A percentile compares a stretch with the other conserved stretches of the same genome.
These are phyloP conservation scores for Fusarium acutatum DNA, from an alignment of 2,329 filamentous ascomycete species.

Conservation along the genomic window DNA sequence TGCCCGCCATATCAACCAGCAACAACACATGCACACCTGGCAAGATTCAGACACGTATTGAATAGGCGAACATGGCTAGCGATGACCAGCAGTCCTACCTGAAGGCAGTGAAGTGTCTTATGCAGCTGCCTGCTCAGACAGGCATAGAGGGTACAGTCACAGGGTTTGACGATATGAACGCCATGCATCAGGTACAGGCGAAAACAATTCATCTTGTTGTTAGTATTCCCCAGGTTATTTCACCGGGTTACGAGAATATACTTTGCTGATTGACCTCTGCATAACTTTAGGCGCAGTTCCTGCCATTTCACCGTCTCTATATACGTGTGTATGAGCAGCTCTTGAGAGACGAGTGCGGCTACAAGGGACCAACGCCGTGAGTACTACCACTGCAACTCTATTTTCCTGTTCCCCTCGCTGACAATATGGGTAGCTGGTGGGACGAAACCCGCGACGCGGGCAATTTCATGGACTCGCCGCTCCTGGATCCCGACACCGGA, in stretches of 20 bases:
- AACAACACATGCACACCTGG: background rate
- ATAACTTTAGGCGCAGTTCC: background rate
- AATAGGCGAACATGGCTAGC: background rate
- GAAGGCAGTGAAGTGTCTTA: background rate
- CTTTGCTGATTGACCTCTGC: fast-evolving
- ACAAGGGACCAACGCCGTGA: background rate
- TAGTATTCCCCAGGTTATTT: fast-evolving
- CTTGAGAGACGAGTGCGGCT: background rate
- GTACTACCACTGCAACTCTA: fast-evolving
- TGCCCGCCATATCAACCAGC: background rate
- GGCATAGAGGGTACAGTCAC: background rate
- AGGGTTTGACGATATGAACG: background rate
- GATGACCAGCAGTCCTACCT: background rate
- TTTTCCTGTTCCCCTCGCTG: fast-evolving
- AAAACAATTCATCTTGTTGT: background rate
- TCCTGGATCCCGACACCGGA: background rate
- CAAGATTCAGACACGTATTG: background rate
- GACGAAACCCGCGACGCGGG: background rate
- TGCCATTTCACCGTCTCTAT: background rate
- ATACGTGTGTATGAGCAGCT: background rate
- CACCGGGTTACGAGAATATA: fast-evolving
- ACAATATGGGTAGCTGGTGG: background rate
- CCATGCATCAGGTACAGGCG: background rate
- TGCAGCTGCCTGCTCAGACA: background rate
- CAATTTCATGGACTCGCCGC: background rate